Base-by-base conservation (phyloP, 768 basidiomycete genomes). In the Galerina marginata region DNA sequence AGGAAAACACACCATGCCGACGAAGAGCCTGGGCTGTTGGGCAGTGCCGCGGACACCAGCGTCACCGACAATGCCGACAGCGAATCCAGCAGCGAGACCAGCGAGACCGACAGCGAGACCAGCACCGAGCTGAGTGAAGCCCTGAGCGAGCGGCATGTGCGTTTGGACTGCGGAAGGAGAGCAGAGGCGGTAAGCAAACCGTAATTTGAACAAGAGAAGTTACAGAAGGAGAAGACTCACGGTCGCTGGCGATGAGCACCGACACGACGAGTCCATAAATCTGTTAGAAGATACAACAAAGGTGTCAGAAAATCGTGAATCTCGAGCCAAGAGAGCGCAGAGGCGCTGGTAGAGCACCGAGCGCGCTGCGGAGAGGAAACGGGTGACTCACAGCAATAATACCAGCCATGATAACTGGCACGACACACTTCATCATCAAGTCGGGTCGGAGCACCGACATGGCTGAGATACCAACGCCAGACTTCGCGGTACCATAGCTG, bases 371-470 rank as follows among this genome's bases (percentile, higher is more conserved):
- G 60, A 52, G 6, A 9, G 36, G 51, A 36, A 43, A 62, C 20
- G 43, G 23, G 33, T 43, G 37, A 88, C 94, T 66, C 67, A 99
- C 96, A 75, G 93, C 96, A 80, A 99, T 97, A 81, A 99, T 99
- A 95, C 96, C 96, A 84, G 96, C 96, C 96, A 99, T 98, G 78
- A 99, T 91, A 75, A 98, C 95, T 47, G 96, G 96, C 54, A 99
- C 88, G 65, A 92, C 90, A 86, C 92, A 96, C 83, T 90, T 95
- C 92, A 99, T 96, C 93, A 98, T 96, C 70, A 90, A 83, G 83
- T 96, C 96, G 53, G 96, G 96, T 64, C 95, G 89, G 59, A 97
- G 88, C 67, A 96, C 93, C 57, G 96, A 94, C 97, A 97, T 99
- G 66, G 97, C 96, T 58, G 95, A 91, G 67, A 97, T 94, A 70